phyloP scores from a whole-genome alignment of 2,329 filamentous ascomycete genomes.

The Paracamarosporium sp. region DNA sequence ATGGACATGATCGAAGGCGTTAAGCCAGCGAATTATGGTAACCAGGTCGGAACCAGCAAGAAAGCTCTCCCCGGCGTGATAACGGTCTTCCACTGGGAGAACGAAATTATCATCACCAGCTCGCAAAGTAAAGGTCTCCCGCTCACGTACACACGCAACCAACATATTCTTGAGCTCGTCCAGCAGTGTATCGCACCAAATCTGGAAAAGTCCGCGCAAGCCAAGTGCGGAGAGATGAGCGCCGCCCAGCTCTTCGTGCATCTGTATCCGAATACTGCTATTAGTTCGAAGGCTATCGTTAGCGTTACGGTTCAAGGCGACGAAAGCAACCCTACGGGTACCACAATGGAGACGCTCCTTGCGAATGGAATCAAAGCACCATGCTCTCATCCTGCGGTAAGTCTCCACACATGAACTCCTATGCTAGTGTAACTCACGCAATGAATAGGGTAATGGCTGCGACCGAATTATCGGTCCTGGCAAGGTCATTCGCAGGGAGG shows the following conservation, averaged over 20 bases:
- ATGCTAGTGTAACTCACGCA: not conserved
- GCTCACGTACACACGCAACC: not conserved
- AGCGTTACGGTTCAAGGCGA: not conserved
- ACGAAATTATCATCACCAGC: slow-evolving; percentile 1
- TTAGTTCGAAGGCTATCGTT: not conserved
- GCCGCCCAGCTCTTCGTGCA: not conserved
- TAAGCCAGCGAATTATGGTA: not conserved
- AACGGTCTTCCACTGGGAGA: not conserved
- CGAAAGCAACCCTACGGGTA: not conserved
- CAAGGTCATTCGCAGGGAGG: not conserved
- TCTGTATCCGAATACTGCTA: not conserved
- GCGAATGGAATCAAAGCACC: not conserved
- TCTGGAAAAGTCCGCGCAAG: not conserved
- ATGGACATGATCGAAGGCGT: not conserved
- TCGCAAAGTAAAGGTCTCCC: not conserved
- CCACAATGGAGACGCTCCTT: not conserved
- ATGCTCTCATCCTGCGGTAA: not conserved
- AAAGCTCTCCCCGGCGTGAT: not conserved
- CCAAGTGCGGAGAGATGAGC: slow-evolving; percentile 7
- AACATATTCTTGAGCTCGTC: not conserved
- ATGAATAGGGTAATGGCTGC: not conserved
- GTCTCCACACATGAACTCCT: not conserved
- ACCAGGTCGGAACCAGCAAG: not conserved
- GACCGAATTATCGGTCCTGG: slow-evolving; percentile 1
- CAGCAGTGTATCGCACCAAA: not conserved